Base-by-base conservation (phyloP, 1,284 basidiomycete genomes). In the Cutaneotrichosporon dermatis region DNA sequence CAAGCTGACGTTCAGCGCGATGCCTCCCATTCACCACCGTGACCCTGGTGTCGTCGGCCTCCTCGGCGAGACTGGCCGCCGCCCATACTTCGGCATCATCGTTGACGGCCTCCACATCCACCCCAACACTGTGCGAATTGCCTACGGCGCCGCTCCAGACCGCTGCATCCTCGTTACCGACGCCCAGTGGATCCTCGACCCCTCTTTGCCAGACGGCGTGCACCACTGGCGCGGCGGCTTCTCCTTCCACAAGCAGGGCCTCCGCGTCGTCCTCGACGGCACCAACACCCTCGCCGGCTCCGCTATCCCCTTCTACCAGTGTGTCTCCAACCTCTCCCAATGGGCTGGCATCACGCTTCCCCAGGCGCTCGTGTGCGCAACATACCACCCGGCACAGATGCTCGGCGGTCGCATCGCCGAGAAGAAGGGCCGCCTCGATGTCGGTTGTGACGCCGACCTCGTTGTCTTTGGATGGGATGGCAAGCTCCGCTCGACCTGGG, bases 71-170 rank as follows among this genome's bases (percentile, higher is more conserved):
- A 88, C 88, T n/a, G 86, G 87, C 64, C 83, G 84, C 68, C 80
- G 89, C 61, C 90, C 91, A 16, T 92, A 85, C 78, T 95, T 89
- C 71, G 90, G 89, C 56, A 79, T 94, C 61, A 95, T 95, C 62
- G 90, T 91, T 10, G 92, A 95, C 73, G 92, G 92, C 0, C 86
- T 92, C 59, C 92, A 95, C 74, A 89, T 86, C 34, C 91, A 94
- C 76, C 91, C 92, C 4, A 90, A 92, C 76, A 90, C 89, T 49
- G 89, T 94, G 55, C 82, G 89, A 67, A 81, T 94, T 61, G 91
- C 92, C 1, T 93, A 93, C 74, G 84, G 86, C 41, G 84, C 88
- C 0, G 86, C 87, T 67, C 87, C 88, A 1, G 86, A 89, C 10
- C 88, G 90, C 0, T 94, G 91, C 69, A 85, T 95, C 45, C 80